Evolutionary conservation across 2,329 filamentous ascomycete species (phyloP).

Genomic region (Fusarium humuli): DNA sequence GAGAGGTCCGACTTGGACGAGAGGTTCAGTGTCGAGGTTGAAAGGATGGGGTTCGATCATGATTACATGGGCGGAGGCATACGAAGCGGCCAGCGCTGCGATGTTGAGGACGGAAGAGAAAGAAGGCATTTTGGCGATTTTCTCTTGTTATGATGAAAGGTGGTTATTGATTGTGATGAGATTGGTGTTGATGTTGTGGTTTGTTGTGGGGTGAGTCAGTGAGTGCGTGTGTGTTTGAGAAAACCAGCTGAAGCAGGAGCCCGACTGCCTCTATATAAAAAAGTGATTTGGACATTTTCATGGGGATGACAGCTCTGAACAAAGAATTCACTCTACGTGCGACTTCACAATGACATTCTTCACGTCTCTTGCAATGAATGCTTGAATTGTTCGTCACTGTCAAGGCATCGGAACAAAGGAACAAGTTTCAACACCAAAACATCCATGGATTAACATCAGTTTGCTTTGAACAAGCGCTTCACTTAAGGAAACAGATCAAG

Average conservation of each 20-base stretch:
- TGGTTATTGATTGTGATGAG: background rate
- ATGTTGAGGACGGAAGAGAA: background rate
- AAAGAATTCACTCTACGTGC: background rate
- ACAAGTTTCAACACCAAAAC: background rate
- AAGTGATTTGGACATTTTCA: background rate
- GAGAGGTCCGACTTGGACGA: conserved; percentile 40
- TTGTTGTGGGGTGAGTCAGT: background rate
- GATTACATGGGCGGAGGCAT: conserved; percentile 35
- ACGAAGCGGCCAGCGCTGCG: conserved; percentile 11
- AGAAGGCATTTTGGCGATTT: conserved; percentile 6
- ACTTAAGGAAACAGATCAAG: too few relatives aligned
- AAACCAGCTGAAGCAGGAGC: background rate
- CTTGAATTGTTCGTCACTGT: background rate
- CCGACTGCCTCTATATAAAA: background rate
- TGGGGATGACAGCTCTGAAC: background rate
- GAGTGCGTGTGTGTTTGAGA: background rate
- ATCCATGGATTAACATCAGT: fast-evolving
- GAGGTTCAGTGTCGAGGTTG: conserved; percentile 44
- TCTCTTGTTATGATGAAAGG: background rate
- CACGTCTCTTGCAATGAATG: background rate
- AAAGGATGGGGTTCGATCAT: conserved; percentile 48
- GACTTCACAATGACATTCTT: background rate
- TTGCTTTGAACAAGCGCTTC: background rate
- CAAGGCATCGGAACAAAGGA: background rate
- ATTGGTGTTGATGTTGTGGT: background rate